Evolutionary conservation across 345 rosid species (phyloP).

Genomic region (Moricandia arvensis): DNA sequence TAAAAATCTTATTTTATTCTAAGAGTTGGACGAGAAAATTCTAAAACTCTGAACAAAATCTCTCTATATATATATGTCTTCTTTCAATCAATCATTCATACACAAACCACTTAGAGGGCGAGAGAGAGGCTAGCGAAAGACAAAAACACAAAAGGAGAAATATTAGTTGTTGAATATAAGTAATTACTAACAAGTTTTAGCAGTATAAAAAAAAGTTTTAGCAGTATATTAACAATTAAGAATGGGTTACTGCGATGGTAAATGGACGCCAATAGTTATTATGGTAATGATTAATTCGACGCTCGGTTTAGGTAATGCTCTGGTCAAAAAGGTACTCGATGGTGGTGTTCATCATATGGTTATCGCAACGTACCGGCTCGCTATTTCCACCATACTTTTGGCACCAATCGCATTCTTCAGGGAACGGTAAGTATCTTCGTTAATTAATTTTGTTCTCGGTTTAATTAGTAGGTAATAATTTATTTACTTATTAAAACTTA

Average conservation of each 20-base stretch:
- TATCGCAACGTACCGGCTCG: slow-evolving; percentile 58
- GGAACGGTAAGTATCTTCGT: slow-evolving; percentile 46
- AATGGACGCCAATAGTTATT: slow-evolving; percentile 50
- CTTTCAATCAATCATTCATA: slow-evolving; percentile 14
- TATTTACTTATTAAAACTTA: no score
- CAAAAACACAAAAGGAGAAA: neutral
- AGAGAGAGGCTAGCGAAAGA: neutral
- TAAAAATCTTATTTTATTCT: neutral
- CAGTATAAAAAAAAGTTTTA: no score
- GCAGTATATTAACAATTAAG: neutral
- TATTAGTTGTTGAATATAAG: neutral
- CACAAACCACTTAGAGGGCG: neutral
- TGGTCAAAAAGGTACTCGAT: slow-evolving; percentile 54
- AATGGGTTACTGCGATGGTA: slow-evolving; percentile 38
- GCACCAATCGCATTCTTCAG: slow-evolving; percentile 53
- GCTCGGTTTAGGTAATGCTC: slow-evolving; percentile 49
- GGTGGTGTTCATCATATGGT: slow-evolving; percentile 57
- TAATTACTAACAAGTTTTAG: no score
- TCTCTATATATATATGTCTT: slow-evolving; percentile 22
- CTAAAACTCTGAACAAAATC: neutral
- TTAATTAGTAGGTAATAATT: no score
- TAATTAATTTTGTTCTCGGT: neutral
- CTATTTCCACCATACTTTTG: slow-evolving; percentile 50
- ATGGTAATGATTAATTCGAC: slow-evolving; percentile 50
- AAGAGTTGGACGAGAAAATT: no score